These are phyloP conservation scores for Saccharomycodes ludwigii DNA, from an alignment of 805 yeast genomes.

Conservation along the genomic window DNA sequence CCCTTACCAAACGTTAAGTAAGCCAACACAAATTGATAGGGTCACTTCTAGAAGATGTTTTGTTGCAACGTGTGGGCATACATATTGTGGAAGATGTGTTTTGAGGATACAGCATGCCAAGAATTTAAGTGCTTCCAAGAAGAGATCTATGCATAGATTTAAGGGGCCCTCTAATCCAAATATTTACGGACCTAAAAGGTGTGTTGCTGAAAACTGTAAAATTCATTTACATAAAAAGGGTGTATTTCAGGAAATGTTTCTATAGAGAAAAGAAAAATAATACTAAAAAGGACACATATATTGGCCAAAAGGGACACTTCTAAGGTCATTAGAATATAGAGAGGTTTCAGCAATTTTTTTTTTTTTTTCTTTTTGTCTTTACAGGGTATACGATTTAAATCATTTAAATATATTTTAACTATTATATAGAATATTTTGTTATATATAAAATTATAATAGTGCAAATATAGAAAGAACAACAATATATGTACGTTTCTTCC, in stretches of 20 bases:
- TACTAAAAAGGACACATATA: no score
- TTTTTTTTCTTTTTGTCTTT: no score
- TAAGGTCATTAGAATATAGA: no score
- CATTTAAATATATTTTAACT: no score
- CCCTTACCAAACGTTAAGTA: constrained; percentile 49
- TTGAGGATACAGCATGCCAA: constrained; percentile 41
- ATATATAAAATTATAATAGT: no score
- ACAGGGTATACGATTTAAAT: no score
- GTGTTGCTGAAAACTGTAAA: constrained; percentile 44
- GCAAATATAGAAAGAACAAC: no score
- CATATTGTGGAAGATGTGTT: constrained; percentile 78
- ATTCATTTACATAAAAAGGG: constrained; percentile 31
- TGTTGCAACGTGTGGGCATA: constrained; percentile 66
- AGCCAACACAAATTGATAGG: constrained; percentile 40
- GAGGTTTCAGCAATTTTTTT: no score
- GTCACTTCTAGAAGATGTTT: constrained; percentile 57
- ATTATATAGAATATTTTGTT: no score
- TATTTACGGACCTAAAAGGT: constrained; percentile 41
- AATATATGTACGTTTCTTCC: no score
- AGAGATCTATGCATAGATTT: constrained; percentile 12
- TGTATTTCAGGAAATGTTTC: constrained; percentile 44
- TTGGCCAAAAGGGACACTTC: no score
- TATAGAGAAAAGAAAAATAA: no score
- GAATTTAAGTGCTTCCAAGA: constrained; percentile 12
- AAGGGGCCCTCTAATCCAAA: constrained; percentile 29